phyloP scores from a whole-genome alignment of 2,329 filamentous ascomycete genomes.

The Paecilomyces variotii region DNA sequence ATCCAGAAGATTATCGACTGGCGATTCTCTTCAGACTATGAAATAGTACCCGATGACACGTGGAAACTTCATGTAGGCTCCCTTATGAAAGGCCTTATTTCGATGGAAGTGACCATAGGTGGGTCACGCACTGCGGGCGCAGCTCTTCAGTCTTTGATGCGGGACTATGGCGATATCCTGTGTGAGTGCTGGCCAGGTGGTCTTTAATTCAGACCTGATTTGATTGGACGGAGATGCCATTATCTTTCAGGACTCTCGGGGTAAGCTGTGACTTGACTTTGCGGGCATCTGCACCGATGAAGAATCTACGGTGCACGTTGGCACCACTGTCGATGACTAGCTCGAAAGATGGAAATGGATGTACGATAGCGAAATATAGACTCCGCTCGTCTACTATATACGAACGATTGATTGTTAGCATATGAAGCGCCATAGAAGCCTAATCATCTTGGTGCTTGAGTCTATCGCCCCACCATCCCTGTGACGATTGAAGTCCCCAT shows the following conservation, averaged over 20 bases:
- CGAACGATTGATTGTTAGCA: too few relatives aligned
- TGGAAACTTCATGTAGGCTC: constrained; percentile 10
- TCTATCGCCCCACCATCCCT: background rate
- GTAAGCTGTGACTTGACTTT: too few relatives aligned
- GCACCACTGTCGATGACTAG: too few relatives aligned
- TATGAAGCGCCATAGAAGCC: too few relatives aligned
- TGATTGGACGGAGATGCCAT: background rate
- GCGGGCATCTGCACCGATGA: too few relatives aligned
- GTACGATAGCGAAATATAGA: too few relatives aligned
- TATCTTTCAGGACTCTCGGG: too few relatives aligned
- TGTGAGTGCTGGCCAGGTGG: background rate
- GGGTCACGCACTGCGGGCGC: constrained; percentile 11
- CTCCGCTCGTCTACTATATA: too few relatives aligned
- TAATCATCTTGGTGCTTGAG: background rate
- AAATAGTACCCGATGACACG: background rate
- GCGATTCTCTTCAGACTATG: background rate
- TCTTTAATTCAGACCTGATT: background rate
- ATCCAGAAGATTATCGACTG: background rate
- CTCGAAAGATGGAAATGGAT: too few relatives aligned
- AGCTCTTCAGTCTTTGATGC: constrained; percentile 8
- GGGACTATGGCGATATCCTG: constrained; percentile 4
- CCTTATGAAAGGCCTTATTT: constrained; percentile 15
- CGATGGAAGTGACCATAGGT: constrained; percentile 14
- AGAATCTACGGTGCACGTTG: too few relatives aligned
- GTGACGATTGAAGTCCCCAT: too few relatives aligned